Base-by-base conservation (phyloP, 768 basidiomycete genomes). In the Coprinopsis marcescibilis region DNA sequence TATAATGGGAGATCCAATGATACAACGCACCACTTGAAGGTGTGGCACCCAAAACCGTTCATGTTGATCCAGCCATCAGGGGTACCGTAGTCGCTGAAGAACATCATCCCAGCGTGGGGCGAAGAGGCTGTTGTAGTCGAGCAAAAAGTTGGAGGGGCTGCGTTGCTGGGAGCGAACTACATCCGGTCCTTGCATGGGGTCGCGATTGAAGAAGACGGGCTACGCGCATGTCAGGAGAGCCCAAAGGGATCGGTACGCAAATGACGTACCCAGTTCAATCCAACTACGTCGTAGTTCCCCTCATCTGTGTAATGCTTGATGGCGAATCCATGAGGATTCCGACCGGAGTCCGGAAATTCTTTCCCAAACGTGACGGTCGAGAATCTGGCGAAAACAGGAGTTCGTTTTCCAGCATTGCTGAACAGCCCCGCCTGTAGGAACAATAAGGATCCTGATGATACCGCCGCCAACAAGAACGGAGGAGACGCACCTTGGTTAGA, bases 291-390 rank as follows among this genome's bases (percentile, higher is more conserved):
- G 20, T 50, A 50, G 37, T 50, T 50, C 4, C 49, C 49, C n/a
- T 50, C 36, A 27, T 50, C 49, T 15, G 49, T 50, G 38, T 50
- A 50, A 23, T 50, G 49, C 49, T 50, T 50, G 38, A 50, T 46
- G 14, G 49, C 49, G 21, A 50, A 50, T 32, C 44, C 49, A 4
- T 44, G 49, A 21, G 49, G 49, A 29, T 50, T 50, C 2, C 49
- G 43, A 6, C 49, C 49, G 15, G 43, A 44, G 32, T 50, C 49
- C 13, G 49, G 49, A 17, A 50, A 50, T 13, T 50, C 49, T 7
- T 44, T 43, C 23, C 49, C 49, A 41, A 50, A 50, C 25, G 49
- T 50, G 10, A 50, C 49, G 14, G 49, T 50, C 34, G 49, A 50
- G 26, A 50, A 50, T 20, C 44, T 43, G n/a, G 40, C 19, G 33